Evolutionary conservation across 805 yeast species (phyloP), one percentile per base, ranked within the genome.

Genomic region (Schwanniomyces polymorphus): DNA sequence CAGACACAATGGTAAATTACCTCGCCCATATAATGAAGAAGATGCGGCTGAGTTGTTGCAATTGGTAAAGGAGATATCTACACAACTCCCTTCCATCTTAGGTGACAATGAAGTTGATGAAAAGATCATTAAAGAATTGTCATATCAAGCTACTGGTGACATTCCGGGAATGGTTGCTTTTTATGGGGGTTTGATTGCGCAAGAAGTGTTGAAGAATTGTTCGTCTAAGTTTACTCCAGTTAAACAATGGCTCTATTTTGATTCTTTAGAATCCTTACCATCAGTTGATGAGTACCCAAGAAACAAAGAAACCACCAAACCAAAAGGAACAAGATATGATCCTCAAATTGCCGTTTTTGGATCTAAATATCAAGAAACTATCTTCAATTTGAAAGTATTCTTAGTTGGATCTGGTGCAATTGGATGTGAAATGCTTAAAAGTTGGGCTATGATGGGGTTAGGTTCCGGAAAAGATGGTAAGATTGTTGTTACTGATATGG

Each of bases 321-420:
- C 98, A 29, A 67, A 80, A 43, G 83, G 85, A 38, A 76, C 95
- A 5, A 84, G 99, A 64, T 94, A 94, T 63, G 99, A 94, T 67
- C 82, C 83, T n/a, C 97, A 91, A 73, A 88, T 91, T 61, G 97
- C 98, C 2, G 97, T 92, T 1, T 91, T 91, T 57, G 99, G 99
- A 49, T 63, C 79, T 42, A 81, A 81, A 38, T 89, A 81, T 69
- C 92, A 90, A 63, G 82, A 86, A 59, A 73, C 72, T 38, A 71
- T 94, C 48, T 81, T 88, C 33, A 89, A 91, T 66, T 72, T 87
- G 52, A 86, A 82, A 60, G 90, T 91, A 3, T 92, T 94, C 67
- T 75, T 94, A 55, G 99, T 94, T 35, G 99, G 99, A 39, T 79
- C 97, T 1, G 99, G 99, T 64, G 99, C 99, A 16, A 94, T 94